Evolutionary conservation across 2,329 filamentous ascomycete genomes (phyloP).

Genomic region (Stylonectria norvegica): DNA sequence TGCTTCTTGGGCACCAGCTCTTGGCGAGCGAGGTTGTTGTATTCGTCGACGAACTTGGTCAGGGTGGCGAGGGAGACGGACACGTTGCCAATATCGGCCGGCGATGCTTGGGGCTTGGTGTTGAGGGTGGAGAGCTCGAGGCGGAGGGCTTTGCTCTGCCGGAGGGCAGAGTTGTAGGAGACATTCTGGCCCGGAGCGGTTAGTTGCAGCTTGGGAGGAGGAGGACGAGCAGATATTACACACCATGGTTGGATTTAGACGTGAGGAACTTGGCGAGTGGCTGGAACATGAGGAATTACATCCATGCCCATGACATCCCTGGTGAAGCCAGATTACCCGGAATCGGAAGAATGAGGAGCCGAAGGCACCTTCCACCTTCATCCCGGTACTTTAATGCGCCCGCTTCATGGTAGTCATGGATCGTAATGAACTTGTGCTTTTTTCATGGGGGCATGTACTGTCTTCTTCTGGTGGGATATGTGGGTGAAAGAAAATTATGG

Average conservation of each 20-base stretch:
- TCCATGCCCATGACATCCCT: slow-evolving; percentile 20
- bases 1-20: slow-evolving; percentile 90
- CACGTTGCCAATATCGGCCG: slow-evolving; percentile 59
- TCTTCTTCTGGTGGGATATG: too few species aligned
- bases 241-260: slow-evolving; percentile 18
- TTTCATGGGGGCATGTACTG: too few species aligned
- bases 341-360: slow-evolving; percentile 20
- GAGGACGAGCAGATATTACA: neutral
- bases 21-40: slow-evolving; percentile 77
- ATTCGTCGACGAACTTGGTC: slow-evolving; percentile 88
- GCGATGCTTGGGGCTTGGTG: slow-evolving; percentile 60
- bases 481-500: too few species aligned
- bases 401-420: too few species aligned
- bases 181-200: slow-evolving; percentile 57
- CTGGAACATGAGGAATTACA: slow-evolving; percentile 12
- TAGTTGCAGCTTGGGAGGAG: neutral
- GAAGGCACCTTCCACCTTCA: too few species aligned
- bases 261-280: slow-evolving; percentile 22
- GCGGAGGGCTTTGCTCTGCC: slow-evolving; percentile 77
- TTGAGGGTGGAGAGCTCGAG: slow-evolving; percentile 71
- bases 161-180: slow-evolving; percentile 79
- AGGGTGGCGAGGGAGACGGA: slow-evolving; percentile 77
- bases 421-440: too few species aligned
- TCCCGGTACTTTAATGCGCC: too few species aligned
- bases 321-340: slow-evolving; percentile 28